Evolutionary conservation across 192 early-diverging fungal species (phyloP).

Genomic region (Backusella luteola): DNA sequence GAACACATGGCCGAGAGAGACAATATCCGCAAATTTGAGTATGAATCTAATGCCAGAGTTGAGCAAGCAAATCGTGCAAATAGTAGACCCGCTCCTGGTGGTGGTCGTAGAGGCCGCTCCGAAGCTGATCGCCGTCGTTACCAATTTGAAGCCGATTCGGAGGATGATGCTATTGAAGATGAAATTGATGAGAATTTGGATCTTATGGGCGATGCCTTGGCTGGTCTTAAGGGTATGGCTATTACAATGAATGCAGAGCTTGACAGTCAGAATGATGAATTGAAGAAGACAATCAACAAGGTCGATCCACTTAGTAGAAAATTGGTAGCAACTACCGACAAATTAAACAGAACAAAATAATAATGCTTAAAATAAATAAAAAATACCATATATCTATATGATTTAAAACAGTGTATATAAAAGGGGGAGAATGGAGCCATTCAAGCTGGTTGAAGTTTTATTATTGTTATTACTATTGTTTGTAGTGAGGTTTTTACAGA

Average conservation of each 20-base stretch:
- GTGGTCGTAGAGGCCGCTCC: slow-evolving; percentile 40
- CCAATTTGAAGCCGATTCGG: slow-evolving; percentile 64
- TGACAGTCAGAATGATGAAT: slow-evolving; percentile 56
- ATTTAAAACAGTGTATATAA: not conserved
- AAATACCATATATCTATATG: not conserved
- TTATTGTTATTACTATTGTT: not conserved
- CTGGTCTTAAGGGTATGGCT: slow-evolving; percentile 59
- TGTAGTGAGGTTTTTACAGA: not conserved
- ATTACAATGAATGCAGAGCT: slow-evolving; percentile 58
- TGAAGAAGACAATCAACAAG: slow-evolving; percentile 47
- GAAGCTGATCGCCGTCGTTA: slow-evolving; percentile 57
- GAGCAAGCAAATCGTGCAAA: slow-evolving; percentile 43
- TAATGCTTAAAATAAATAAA: slow-evolving; percentile 4
- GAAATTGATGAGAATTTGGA: slow-evolving; percentile 72
- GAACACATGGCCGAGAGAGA: slow-evolving; percentile 53
- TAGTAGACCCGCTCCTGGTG: slow-evolving; percentile 31
- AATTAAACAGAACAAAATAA: slow-evolving; percentile 30
- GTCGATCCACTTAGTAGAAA: slow-evolving; percentile 46
- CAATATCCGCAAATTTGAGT: slow-evolving; percentile 50
- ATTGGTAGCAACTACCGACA: slow-evolving; percentile 27
- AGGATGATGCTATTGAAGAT: slow-evolving; percentile 64
- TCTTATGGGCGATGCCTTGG: slow-evolving; percentile 48
- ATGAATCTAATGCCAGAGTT: slow-evolving; percentile 58
- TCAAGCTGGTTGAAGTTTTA: not conserved
- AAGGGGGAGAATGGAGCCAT: not conserved